These are phyloP conservation scores for Thuja plicata DNA, from an alignment of 83 land plant genomes.

Conservation along the genomic window DNA sequence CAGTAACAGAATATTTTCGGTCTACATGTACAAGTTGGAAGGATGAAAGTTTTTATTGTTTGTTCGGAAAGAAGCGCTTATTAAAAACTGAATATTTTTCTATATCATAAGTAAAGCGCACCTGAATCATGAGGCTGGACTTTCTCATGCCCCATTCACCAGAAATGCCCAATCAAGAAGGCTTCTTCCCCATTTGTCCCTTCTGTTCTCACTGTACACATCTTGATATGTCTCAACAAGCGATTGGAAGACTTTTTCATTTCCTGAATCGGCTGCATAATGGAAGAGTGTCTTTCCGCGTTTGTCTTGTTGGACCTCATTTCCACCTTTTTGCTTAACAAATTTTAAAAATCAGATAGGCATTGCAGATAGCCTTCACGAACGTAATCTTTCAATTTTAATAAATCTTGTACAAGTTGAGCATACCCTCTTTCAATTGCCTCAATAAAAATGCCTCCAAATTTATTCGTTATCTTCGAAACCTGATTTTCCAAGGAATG, in stretches of 20 bases:
- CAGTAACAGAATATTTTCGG: too few species aligned
- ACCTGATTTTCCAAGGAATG: neutral
- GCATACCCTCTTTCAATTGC: neutral
- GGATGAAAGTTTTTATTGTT: too few species aligned
- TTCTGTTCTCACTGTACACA: neutral
- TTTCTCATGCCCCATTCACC: too few species aligned
- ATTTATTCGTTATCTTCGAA: neutral
- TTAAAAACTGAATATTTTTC: too few species aligned
- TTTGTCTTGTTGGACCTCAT: neutral
- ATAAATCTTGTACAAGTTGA: neutral
- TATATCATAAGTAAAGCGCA: too few species aligned
- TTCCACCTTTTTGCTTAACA: neutral
- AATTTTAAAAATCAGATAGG: neutral
- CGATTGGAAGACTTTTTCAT: neutral
- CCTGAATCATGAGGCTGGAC: too few species aligned
- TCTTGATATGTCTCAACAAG: neutral
- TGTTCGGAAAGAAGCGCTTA: too few species aligned
- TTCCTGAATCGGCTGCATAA: neutral
- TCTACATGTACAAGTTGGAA: too few species aligned
- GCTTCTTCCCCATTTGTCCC: neutral
- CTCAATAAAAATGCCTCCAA: neutral
- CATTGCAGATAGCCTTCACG: neutral
- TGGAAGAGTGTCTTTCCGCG: neutral
- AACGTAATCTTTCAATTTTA: neutral
- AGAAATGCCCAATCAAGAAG: neutral